Percentiles rank a stretch among this genome's conserved stretches.
phyloP scores from a whole-genome alignment of 1,284 basidiomycete species.

The Rhodotorula sp. region DNA sequence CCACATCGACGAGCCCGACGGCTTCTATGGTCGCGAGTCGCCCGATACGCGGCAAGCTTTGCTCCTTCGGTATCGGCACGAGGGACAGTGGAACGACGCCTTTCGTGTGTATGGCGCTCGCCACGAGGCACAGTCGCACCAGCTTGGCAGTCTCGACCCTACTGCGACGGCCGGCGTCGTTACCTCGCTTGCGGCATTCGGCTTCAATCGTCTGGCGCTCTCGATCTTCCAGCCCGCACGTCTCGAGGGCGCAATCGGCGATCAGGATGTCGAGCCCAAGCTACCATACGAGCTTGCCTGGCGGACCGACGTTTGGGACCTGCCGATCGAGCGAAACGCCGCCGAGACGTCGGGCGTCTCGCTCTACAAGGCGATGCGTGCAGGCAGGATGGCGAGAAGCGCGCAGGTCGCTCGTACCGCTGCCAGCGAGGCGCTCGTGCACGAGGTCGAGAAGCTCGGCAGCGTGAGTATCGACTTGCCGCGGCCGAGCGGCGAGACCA shows the following conservation, averaged over 20 bases:
- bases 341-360: conserved; percentile 52
- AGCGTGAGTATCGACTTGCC: conserved; percentile 72
- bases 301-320: conserved; percentile 89
- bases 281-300: conserved; percentile 72
- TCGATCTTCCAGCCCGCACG: conserved; percentile 33
- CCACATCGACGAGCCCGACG: conserved; percentile 94
- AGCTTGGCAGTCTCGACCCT: not conserved
- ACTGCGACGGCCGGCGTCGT: conserved; percentile 59
- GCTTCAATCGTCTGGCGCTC: conserved; percentile 71
- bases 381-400: conserved; percentile 72
- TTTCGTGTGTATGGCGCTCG: conserved; percentile 85
- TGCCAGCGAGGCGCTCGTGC: conserved; percentile 56
- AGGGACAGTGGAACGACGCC: conserved; percentile 85
- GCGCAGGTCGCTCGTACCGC: conserved; percentile 55
- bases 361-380: conserved; percentile 75
- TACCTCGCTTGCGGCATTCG: conserved; percentile 78
- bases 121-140: conserved; percentile 57
- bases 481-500: conserved; percentile 66
- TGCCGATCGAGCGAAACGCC: conserved; percentile 63
- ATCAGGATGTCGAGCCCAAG: conserved; percentile 9
- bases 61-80: conserved; percentile 83
- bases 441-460: conserved; percentile 68
- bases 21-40: conserved; percentile 86
- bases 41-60: conserved; percentile 77
- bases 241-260: conserved; percentile 7